Evolutionary conservation across 2,329 filamentous ascomycete genomes (phyloP), one percentile per base, ranked within the genome.

Genomic region (Venturia aucupariae): DNA sequence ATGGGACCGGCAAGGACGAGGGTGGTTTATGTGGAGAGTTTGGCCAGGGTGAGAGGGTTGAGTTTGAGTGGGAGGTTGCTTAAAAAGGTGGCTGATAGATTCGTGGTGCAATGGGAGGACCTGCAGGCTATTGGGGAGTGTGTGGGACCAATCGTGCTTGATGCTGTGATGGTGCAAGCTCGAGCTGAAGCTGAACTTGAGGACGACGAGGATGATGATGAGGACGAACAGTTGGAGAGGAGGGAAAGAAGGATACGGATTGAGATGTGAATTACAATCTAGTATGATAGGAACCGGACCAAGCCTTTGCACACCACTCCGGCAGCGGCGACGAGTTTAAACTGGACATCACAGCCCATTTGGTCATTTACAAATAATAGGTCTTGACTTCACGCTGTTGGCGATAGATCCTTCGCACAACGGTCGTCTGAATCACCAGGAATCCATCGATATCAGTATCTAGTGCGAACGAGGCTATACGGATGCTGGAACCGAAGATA

Each of bases 1-100:
- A 22, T 24, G 44, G 42, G 46, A 3, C 27, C 65, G 60, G 75
- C 6, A 66, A 68, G 60, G 74, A 76, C 93, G 78, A 84, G 86
- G 67, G 87, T 89, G 11, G 80, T 97, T 17, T 99, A 94, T 73
- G 84, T 97, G 35, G 94, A 99, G 79, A 94, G 90, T 24, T 97
- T 92, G 88, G 93, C 94, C 2, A 83, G 94, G 19, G 90, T 96
- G 19, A 87, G 83, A 68, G 87, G 84, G 15, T 76, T 97, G 68
- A 97, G 93, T 77, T 75, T 97, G 66, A 96, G 90, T 44, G 94
- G 93, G 0, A 87, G 85, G 72, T 77, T 97, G 44, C 79, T 99
- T 65, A 76, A 88, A 1, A 77, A 80, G 57, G 76, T 95, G 48
- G 89, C 89, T 60, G 90, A 96, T 75, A 78, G 87, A 60, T 90